Conservation (phyloP, 163 green algal species). For the Picocystis sp. region DNA sequence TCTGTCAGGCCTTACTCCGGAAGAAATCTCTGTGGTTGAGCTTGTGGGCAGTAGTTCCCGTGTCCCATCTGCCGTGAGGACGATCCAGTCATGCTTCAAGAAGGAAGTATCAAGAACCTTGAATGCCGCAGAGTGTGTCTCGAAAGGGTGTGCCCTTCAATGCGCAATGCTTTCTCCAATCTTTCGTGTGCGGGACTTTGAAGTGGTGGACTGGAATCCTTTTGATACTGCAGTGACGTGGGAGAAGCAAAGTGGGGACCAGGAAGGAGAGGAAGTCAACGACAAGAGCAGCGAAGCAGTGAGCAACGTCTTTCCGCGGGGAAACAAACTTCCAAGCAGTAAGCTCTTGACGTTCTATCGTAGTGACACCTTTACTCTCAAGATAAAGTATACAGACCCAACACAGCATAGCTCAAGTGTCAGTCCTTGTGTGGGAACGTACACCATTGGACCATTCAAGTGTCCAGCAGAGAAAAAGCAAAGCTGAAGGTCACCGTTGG, state of each 20-base stretch:
- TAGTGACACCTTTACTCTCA: no score
- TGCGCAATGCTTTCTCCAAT: slow-evolving; percentile 93
- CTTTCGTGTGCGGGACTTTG: slow-evolving; percentile 80
- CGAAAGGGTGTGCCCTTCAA: slow-evolving; percentile 78
- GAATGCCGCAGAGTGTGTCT: slow-evolving; percentile 5
- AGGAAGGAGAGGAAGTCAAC: no score
- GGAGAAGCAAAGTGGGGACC: no score
- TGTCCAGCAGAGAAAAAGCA: slow-evolving; percentile 33
- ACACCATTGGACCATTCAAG: no score
- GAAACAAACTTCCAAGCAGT: slow-evolving; percentile 48
- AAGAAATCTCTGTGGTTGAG: slow-evolving; percentile 72
- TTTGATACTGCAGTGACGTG: not conserved
- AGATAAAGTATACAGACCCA: not conserved
- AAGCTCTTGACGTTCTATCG: slow-evolving; percentile 84
- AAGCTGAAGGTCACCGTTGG: slow-evolving; percentile 86
- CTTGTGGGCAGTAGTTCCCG: slow-evolving; percentile 69
- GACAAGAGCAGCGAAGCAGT: no score
- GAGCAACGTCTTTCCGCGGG: slow-evolving; percentile 49
- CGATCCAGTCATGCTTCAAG: no score
- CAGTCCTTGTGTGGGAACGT: no score
- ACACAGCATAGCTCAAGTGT: not conserved
- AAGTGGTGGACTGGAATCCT: slow-evolving; percentile 24
- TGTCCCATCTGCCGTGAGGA: slow-evolving; percentile 29
- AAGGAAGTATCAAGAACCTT: not conserved
- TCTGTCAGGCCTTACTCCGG: slow-evolving; percentile 33